Conservation (phyloP, 768 basidiomycete species). For the Lepiota venenata region DNA sequence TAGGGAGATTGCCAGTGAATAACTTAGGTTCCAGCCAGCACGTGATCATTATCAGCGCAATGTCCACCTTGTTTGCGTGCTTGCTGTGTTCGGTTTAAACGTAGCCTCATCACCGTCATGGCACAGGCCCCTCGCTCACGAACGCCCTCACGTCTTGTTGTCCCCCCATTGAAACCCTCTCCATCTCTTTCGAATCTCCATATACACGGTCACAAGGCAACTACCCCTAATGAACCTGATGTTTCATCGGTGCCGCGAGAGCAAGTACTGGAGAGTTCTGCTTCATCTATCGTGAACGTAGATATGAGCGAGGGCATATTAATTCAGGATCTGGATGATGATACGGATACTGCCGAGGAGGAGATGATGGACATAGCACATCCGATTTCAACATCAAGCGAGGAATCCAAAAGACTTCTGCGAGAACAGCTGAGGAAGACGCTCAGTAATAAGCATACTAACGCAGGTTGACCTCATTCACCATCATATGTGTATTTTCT, state of each 20-base stretch:
- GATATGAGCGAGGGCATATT: constrained; percentile 68
- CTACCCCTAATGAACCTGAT: constrained; percentile 27
- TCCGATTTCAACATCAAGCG: constrained; percentile 33
- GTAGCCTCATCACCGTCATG: constrained; percentile 16
- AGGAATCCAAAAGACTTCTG: constrained; percentile 59
- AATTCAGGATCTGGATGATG: constrained; percentile 66
- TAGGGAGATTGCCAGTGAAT: not conserved
- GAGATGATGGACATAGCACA: constrained; percentile 43
- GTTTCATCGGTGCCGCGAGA: constrained; percentile 22
- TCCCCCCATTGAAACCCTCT: constrained; percentile 49
- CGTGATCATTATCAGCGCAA: not conserved
- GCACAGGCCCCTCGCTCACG: constrained; percentile 29
- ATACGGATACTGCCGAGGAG: constrained; percentile 61
- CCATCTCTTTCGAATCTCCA: constrained; percentile 57
- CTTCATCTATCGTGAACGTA: constrained; percentile 68
- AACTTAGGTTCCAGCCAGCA: no score
- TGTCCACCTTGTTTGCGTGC: not conserved
- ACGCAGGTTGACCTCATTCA: constrained; percentile 36
- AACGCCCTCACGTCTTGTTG: constrained; percentile 48
- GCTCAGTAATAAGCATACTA: constrained; percentile 48
- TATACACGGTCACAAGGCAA: constrained; percentile 46
- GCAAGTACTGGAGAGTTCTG: constrained; percentile 53
- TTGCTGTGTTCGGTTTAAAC: not conserved
- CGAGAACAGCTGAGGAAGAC: constrained; percentile 73
- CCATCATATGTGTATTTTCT: not conserved